Percentiles rank a stretch among this genome's conserved stretches.
phyloP scores from a whole-genome alignment of 805 yeast genomes.

The Lipomyces oligophaga region DNA sequence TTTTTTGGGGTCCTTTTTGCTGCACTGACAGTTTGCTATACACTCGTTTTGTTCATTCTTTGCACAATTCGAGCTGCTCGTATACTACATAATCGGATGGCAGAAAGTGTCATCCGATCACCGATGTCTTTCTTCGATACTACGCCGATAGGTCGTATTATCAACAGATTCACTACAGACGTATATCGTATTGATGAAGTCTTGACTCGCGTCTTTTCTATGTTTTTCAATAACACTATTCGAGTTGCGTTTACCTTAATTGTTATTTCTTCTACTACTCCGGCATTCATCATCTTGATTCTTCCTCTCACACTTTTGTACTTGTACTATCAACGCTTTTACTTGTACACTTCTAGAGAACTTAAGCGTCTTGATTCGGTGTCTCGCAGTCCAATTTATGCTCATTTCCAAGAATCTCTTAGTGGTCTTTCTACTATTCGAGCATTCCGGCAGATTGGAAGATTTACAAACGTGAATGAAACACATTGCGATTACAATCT shows the following conservation, averaged over 20 bases:
- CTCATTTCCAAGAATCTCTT: constrained; percentile 77
- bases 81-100: constrained; percentile 67
- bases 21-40: constrained; percentile 56
- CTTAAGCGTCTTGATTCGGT: constrained; percentile 67
- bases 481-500: constrained; percentile 72
- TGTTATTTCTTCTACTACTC: constrained; percentile 82
- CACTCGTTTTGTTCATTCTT: constrained; percentile 67
- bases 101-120: constrained; percentile 68
- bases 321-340: constrained; percentile 65
- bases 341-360: constrained; percentile 69
- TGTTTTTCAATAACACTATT: constrained; percentile 39
- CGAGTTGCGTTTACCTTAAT: constrained; percentile 56
- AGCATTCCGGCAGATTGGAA: constrained; percentile 64
- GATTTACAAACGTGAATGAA: constrained; percentile 57
- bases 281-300: constrained; percentile 73
- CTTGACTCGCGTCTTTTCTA: constrained; percentile 41
- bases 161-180: constrained; percentile 89
- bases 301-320: constrained; percentile 66
- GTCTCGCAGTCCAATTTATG: constrained; percentile 71
- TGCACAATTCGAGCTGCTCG: constrained; percentile 82
- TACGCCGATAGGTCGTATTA: constrained; percentile 88
- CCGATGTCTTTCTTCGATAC: constrained; percentile 97
- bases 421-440: constrained; percentile 73
- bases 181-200: constrained; percentile 82
- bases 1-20: constrained; percentile 69